Evolutionary conservation across 176 grass and related monocot species (phyloP), one percentile per base, ranked within the genome.

Genomic region (Tillandsia leiboldiana): DNA sequence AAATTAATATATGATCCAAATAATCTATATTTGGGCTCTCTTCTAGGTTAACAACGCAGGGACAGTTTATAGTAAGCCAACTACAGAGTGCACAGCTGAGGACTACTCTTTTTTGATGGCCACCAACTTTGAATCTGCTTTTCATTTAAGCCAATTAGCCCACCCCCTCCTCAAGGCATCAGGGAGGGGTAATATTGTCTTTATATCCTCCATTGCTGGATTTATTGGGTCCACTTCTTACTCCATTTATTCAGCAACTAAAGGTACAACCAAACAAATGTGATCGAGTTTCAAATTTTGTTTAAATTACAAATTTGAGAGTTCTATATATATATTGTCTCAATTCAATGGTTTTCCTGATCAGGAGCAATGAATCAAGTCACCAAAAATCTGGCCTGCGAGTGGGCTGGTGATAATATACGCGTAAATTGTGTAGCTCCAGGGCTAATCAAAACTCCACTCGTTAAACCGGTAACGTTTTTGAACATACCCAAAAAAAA

Each of bases 381-480:
- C 63, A 15, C 63, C 15, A 65, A 14, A 2, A 65, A 13, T 26
- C 26, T 65, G 10, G 62, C 62, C 9, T 65, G 63, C 28, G 63
- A 65, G 26, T 65, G 63, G 63, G 26, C 63, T 0, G 1, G 13
- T 0, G 63, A 65, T 4, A 33, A 5, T 9, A 64, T 64, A 11
- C 62, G 62, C 23, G 22, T 24, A 24, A 64, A 64, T 9, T 64
- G 62, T 11, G 3, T 64, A 3, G 24, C 62, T 24, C 62, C 62
- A 5, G 63, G 63, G 3, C 8, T 11, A 1, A 78, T 78, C 28
- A 57, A 48, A 54, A 78, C 75, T 17, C 66, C 66, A 23, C 75
- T 78, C 2, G 50, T 70, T 17, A 78, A 70, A 57, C 24, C 27
- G 12, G 66, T 78, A 70, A 67, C 10, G 23, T 42, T 69, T 58